Evolutionary conservation across 495 filamentous ascomycete genomes (phyloP), one percentile per base, ranked within the genome.

Genomic region (Cercophora samala): DNA sequence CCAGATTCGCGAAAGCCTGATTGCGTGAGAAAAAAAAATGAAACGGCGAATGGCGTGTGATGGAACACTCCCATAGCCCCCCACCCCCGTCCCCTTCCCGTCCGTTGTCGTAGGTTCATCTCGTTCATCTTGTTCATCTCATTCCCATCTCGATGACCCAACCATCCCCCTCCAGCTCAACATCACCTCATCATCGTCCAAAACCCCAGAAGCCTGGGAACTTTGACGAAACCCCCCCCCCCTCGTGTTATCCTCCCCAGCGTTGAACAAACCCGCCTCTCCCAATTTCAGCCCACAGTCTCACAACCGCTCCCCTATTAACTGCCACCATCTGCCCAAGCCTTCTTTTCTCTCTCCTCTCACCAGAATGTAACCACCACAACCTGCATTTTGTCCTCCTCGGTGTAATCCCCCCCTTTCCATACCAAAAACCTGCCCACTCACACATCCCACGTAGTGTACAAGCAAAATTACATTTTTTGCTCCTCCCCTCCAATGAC

Each of bases 1-100:
- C 26, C 32, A 64, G 66, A 68, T 68, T 62, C 53, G 62, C 52
- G 54, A 56, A 24, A 56, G 54, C 19, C 22, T 4, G 19, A 21
- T n/a, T 4, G 8, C 8, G 29, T 32, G 29, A 32, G 65, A 63
- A n/a, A n/a, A 29, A 32, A 64, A 17, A 62, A 55, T 59, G 32
- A 62, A 63, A 63, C 37, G 52, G 54, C 24, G n/a, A 23, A 63
- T 59, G 29, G 37, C 19, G 53, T 62, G 61, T 22, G n/a, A n/a
- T n/a, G n/a, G n/a, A n/a, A n/a, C n/a, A n/a, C n/a, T n/a, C n/a
- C n/a, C n/a, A n/a, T n/a, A n/a, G n/a, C n/a, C n/a, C n/a, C n/a
- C n/a, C n/a, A n/a, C n/a, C n/a, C n/a, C n/a, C n/a, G n/a, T 46
- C 8, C 37, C 37, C 37, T 17, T 46, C 37, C 37, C 37, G 37